Percentiles rank a stretch among this genome's conserved stretches.
phyloP scores from a whole-genome alignment of 176 grass and related monocot genomes.

The Cymbopogon citratus region DNA sequence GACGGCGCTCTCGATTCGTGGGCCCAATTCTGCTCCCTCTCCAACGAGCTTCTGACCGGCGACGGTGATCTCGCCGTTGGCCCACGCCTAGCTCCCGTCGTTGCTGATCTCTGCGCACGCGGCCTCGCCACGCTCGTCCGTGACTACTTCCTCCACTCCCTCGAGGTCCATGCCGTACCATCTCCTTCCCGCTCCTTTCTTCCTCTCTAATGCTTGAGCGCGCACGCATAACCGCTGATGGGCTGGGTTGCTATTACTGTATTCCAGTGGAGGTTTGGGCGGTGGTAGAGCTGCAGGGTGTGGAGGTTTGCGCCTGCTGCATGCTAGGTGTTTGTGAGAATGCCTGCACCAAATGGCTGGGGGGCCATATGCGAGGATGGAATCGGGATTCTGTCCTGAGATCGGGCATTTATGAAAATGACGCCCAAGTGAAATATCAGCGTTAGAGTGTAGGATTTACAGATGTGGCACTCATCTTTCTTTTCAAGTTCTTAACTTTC shows the following conservation, averaged over 20 bases:
- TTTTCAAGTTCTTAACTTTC: constrained; percentile 2
- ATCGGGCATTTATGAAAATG: neutral
- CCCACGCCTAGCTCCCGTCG: constrained; percentile 39
- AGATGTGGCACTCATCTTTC: neutral
- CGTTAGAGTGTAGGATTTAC: neutral
- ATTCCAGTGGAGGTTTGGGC: neutral
- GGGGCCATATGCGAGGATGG: neutral
- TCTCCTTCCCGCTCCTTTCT: neutral
- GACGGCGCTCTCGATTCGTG: constrained; percentile 45
- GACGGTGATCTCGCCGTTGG: constrained; percentile 36
- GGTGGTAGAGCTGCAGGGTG: neutral
- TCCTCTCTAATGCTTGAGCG: too few species aligned
- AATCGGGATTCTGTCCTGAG: neutral
- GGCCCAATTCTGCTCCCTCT: constrained; percentile 52
- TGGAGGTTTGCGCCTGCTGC: neutral
- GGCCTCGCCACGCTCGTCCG: constrained; percentile 53
- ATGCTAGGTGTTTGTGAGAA: constrained; percentile 36
- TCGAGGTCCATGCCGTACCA: constrained; percentile 43
- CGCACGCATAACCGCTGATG: too few species aligned
- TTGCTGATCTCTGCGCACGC: constrained; percentile 46
- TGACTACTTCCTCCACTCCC: constrained; percentile 67
- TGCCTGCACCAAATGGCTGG: neutral
- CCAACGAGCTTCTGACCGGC: constrained; percentile 42
- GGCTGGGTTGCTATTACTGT: neutral
- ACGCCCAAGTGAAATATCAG: neutral